Percentiles rank a stretch among this genome's conserved stretches.
phyloP scores from a whole-genome alignment of 345 rosid species.

The Sonneratia alba region DNA sequence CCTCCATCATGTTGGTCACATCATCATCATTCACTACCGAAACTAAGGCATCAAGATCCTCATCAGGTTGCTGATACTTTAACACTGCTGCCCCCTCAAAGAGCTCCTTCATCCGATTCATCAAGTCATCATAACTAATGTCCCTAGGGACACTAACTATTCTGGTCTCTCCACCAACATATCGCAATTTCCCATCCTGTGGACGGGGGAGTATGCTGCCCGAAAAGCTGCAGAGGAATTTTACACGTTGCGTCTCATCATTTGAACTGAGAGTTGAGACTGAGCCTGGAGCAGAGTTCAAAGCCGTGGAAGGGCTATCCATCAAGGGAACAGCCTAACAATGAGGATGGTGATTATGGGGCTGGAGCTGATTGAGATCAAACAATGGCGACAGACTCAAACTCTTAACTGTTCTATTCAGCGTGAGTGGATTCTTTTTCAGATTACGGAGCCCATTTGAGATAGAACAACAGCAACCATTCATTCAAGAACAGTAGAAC shows the following conservation, averaged over 20 bases:
- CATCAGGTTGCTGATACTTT: constrained; percentile 97
- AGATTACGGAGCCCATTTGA: constrained; percentile 9
- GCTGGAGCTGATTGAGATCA: constrained; percentile 2
- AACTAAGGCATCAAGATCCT: constrained; percentile 98
- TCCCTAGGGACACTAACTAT: constrained; percentile 68
- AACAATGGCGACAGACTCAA: constrained; percentile 14
- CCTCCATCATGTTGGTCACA: constrained; percentile 95
- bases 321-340: constrained; percentile 11
- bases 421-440: constrained; percentile 32
- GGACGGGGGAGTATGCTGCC: constrained; percentile 95
- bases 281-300: constrained; percentile 15
- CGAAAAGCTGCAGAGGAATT: constrained; percentile 81
- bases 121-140: constrained; percentile 64
- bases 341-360: not conserved
- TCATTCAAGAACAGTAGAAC: constrained; percentile 5
- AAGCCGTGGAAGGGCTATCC: constrained; percentile 11
- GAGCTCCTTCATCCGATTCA: constrained; percentile 80
- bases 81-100: constrained; percentile 63
- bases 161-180: constrained; percentile 94
- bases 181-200: constrained; percentile 84
- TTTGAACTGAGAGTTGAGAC: constrained; percentile 30
- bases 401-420: constrained; percentile 33
- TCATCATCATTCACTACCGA: constrained; percentile 94
- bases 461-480: constrained; percentile 21
- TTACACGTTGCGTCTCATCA: constrained; percentile 67